Percentiles rank a stretch among this genome's conserved stretches.
These are phyloP conservation scores for Porphyrellus cyaneotinctus DNA, from an alignment of 768 basidiomycete species.

Conservation along the genomic window DNA sequence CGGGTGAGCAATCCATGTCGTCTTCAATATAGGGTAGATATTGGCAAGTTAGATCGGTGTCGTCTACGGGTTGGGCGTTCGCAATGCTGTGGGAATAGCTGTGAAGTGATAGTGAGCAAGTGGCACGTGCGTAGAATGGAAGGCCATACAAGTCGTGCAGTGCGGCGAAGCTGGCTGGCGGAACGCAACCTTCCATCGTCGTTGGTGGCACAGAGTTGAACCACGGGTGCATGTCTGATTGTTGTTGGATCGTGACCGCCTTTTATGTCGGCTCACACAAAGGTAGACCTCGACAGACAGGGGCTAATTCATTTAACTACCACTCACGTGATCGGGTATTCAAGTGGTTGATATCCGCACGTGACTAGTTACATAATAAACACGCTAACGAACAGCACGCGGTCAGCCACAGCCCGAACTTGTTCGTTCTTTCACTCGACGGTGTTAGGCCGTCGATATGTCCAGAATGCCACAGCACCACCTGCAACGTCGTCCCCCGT, in stretches of 20 bases:
- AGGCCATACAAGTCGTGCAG: not conserved
- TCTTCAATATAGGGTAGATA: not conserved
- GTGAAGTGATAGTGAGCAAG: not conserved
- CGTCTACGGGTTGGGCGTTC: not conserved
- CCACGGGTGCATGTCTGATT: no score
- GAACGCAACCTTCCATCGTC: no score
- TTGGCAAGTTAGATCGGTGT: not conserved
- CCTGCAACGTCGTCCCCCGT: conserved; percentile 40
- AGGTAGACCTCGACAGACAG: not conserved
- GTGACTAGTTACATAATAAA: conserved; percentile 30
- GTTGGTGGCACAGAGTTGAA: not conserved
- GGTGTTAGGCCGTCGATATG: conserved; percentile 47
- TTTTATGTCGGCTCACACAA: not conserved
- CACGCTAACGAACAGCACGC: conserved; percentile 24
- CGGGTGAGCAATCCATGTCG: conserved; percentile 13
- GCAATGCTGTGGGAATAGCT: not conserved
- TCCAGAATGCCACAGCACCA: conserved; percentile 34
- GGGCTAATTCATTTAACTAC: conserved; percentile 13
- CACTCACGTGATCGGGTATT: conserved; percentile 19
- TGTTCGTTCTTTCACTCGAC: conserved; percentile 11
- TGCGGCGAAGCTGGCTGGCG: not conserved
- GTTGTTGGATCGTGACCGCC: no score
- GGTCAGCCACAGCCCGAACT: conserved; percentile 13
- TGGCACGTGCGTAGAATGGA: not conserved
- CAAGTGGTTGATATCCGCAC: conserved; percentile 24